These are phyloP conservation scores for Sporothrix globosa DNA, from an alignment of 2,329 filamentous ascomycete species.

Conservation along the genomic window DNA sequence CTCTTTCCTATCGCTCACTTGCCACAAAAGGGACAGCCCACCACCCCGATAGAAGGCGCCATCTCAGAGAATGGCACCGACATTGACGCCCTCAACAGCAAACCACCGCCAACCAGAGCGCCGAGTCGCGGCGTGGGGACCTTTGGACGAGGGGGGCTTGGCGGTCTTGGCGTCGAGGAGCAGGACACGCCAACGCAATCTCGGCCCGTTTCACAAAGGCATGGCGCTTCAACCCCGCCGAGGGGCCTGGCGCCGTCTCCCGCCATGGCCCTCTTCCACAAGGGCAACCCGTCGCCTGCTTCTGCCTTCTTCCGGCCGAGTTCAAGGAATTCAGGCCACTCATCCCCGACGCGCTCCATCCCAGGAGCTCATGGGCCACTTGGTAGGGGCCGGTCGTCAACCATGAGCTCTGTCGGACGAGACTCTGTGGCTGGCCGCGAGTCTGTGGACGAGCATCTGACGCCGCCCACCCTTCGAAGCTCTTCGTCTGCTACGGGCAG, in stretches of 20 bases:
- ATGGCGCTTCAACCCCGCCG: conserved; percentile 40
- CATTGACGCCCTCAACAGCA: background rate
- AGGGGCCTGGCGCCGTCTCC: conserved; percentile 43
- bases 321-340: conserved; percentile 63
- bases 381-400: conserved; percentile 78
- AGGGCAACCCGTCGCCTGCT: conserved; percentile 50
- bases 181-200: conserved; percentile 43
- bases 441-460: conserved; percentile 70
- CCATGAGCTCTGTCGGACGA: conserved; percentile 79
- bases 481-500: conserved; percentile 82
- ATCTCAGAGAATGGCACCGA: conserved; percentile 28
- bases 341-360: conserved; percentile 60
- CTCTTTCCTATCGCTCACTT: conserved; percentile 85
- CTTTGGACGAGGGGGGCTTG: conserved; percentile 28
- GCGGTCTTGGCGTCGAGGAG: conserved; percentile 22
- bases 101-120: background rate
- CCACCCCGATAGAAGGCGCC: conserved; percentile 28
- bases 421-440: conserved; percentile 71
- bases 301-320: conserved; percentile 55
- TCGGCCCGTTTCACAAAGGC: conserved; percentile 39
- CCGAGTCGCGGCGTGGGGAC: conserved; percentile 25
- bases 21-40: conserved; percentile 55
- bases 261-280: conserved; percentile 41
- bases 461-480: conserved; percentile 69
- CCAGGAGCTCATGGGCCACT: conserved; percentile 4